These are phyloP conservation scores for Penicillium pancosmium DNA, from an alignment of 495 filamentous ascomycete species.

Conservation along the genomic window DNA sequence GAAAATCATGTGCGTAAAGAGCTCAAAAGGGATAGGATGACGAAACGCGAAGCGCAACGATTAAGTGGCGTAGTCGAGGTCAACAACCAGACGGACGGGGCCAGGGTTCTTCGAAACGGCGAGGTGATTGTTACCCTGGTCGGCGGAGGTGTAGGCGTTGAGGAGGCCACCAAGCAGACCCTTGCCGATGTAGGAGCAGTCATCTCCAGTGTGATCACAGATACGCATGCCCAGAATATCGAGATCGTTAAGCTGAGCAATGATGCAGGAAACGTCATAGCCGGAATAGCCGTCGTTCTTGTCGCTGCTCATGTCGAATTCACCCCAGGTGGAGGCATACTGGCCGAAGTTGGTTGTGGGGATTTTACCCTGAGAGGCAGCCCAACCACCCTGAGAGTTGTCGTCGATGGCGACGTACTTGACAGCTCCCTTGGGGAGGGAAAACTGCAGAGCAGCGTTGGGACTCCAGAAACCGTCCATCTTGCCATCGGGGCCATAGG, in stretches of 20 bases:
- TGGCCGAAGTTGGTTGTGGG: slow-evolving; percentile 33
- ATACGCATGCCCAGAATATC: slow-evolving; percentile 47
- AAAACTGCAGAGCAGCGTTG: slow-evolving; percentile 45
- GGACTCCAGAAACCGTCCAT: slow-evolving; percentile 45
- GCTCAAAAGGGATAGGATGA: slow-evolving; percentile 5
- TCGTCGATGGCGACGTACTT: slow-evolving; percentile 52
- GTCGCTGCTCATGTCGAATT: slow-evolving; percentile 55
- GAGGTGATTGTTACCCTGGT: slow-evolving; percentile 29
- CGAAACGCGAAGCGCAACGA: neutral
- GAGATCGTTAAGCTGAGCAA: slow-evolving; percentile 33
- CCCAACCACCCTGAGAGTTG: slow-evolving; percentile 46
- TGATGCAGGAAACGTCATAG: slow-evolving; percentile 60
- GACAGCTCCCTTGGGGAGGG: slow-evolving; percentile 38
- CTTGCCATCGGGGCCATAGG: slow-evolving; percentile 39
- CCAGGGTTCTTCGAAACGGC: slow-evolving; percentile 22
- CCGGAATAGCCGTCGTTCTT: slow-evolving; percentile 49
- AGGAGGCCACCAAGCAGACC: slow-evolving; percentile 18
- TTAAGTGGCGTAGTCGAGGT: slow-evolving; percentile 38
- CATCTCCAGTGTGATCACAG: slow-evolving; percentile 32
- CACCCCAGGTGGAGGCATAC: slow-evolving; percentile 54
- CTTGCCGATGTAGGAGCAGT: slow-evolving; percentile 41
- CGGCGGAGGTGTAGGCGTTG: slow-evolving; percentile 41
- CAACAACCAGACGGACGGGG: slow-evolving; percentile 37
- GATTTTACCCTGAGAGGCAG: slow-evolving; percentile 37
- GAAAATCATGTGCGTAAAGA: slow-evolving; percentile 27